phyloP scores from a whole-genome alignment of 2,329 filamentous ascomycete genomes.

The Colletotrichum tropicicola region DNA sequence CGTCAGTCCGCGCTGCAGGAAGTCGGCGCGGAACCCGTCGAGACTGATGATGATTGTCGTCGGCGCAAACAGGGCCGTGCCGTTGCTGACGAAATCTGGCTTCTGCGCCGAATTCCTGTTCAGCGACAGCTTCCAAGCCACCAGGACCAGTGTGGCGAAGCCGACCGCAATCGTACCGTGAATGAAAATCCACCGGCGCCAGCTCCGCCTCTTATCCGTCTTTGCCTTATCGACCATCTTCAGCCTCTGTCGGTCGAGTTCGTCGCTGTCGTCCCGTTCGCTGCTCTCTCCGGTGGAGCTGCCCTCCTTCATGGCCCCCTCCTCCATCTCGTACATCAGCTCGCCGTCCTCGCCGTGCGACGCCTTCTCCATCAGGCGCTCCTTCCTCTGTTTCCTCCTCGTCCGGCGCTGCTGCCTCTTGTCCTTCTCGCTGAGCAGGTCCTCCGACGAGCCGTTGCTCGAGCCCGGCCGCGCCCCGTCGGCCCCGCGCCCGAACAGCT shows the following conservation, averaged over 20 bases:
- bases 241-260: conserved; percentile 63
- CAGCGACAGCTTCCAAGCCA: conserved; percentile 67
- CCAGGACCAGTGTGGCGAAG: conserved; percentile 63
- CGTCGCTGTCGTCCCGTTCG: conserved; percentile 67
- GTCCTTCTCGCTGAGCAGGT: conserved; percentile 60
- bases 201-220: conserved; percentile 59
- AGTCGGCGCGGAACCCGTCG: conserved; percentile 96
- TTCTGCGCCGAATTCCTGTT: conserved; percentile 46
- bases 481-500: conserved; percentile 50
- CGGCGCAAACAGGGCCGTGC: conserved; percentile 86
- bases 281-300: conserved; percentile 70
- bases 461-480: conserved; percentile 36
- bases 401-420: conserved; percentile 58
- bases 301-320: conserved; percentile 75
- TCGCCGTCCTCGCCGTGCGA: conserved; percentile 74
- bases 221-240: conserved; percentile 57
- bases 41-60: conserved; percentile 95
- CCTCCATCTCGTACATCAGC: conserved; percentile 92
- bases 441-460: conserved; percentile 56
- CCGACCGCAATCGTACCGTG: conserved; percentile 60
- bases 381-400: conserved; percentile 62
- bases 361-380: conserved; percentile 60
- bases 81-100: conserved; percentile 71
- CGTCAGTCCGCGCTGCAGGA: conserved; percentile 83
- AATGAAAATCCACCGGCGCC: conserved; percentile 63